Percentiles rank a stretch among this genome's conserved stretches.
These are phyloP conservation scores for Durusdinium trenchii DNA, from an alignment of 73 alveolate species.

Conservation along the genomic window DNA sequence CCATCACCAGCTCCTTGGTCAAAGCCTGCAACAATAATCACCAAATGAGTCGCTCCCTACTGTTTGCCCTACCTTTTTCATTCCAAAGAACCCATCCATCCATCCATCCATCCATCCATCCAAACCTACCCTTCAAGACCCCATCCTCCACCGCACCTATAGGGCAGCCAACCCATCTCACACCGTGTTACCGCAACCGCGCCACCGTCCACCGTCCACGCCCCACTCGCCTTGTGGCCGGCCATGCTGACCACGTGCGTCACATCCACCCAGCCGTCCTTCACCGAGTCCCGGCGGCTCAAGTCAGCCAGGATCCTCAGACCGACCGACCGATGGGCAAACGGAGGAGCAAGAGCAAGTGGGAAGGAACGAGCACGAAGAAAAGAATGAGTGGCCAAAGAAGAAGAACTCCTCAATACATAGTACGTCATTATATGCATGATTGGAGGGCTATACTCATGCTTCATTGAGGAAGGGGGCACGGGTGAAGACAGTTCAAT, in stretches of 20 bases:
- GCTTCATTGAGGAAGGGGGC: too few species aligned
- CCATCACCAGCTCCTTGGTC: constrained; percentile 58
- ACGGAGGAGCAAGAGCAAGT: too few species aligned
- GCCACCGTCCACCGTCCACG: neutral
- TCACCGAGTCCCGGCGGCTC: constrained; percentile 64
- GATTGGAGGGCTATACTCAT: too few species aligned
- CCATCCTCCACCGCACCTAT: neutral
- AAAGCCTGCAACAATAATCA: neutral
- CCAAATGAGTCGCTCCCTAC: too few species aligned
- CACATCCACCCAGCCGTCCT: constrained; percentile 75
- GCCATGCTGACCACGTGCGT: constrained; percentile 81
- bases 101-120: neutral
- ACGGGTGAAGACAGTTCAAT: too few species aligned
- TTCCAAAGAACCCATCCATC: too few species aligned
- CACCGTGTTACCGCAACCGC: neutral
- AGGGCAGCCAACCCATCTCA: neutral
- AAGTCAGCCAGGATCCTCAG: constrained; percentile 52
- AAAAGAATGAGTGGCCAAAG: too few species aligned
- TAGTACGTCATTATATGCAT: neutral
- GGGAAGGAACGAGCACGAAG: too few species aligned
- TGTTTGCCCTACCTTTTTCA: too few species aligned
- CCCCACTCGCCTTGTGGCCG: constrained; percentile 72
- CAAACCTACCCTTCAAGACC: neutral
- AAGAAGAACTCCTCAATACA: neutral
- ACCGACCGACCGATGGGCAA: too few species aligned